phyloP scores from a whole-genome alignment of 169 alveolate species.

The Plasmodium gaboni region DNA sequence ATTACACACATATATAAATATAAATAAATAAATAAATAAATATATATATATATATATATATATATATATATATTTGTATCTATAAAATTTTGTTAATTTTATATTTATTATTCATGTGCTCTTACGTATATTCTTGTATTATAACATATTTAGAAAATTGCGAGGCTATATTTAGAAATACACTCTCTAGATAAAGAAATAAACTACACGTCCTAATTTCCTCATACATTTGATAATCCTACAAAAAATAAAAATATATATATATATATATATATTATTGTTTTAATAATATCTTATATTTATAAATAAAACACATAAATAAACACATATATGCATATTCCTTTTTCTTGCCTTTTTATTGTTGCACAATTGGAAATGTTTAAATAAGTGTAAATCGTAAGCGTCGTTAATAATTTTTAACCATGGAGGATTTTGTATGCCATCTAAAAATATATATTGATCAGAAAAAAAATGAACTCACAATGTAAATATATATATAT shows the following conservation, averaged over 20 bases:
- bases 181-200: slow-evolving; percentile 46
- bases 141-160: slow-evolving; percentile 47
- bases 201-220: slow-evolving; percentile 46
- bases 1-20: neutral
- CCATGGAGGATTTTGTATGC: slow-evolving; percentile 23
- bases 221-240: slow-evolving; percentile 43
- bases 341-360: neutral
- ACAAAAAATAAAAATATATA: neutral
- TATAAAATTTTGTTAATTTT: neutral
- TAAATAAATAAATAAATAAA: no score
- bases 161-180: slow-evolving; percentile 32
- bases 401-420: slow-evolving; percentile 29
- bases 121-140: slow-evolving; percentile 68
- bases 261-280: neutral
- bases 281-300: neutral
- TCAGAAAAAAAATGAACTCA: neutral
- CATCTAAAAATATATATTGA: neutral
- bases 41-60: neutral
- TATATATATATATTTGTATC: neutral
- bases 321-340: neutral
- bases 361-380: slow-evolving; percentile 17
- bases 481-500: neutral
- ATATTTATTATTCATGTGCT: neutral
- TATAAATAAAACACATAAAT: slow-evolving; percentile 1
- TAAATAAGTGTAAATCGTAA: slow-evolving; percentile 33